These are phyloP conservation scores for Mortierella sp. DNA, from an alignment of 371 early-diverging fungal species.

Conservation along the genomic window DNA sequence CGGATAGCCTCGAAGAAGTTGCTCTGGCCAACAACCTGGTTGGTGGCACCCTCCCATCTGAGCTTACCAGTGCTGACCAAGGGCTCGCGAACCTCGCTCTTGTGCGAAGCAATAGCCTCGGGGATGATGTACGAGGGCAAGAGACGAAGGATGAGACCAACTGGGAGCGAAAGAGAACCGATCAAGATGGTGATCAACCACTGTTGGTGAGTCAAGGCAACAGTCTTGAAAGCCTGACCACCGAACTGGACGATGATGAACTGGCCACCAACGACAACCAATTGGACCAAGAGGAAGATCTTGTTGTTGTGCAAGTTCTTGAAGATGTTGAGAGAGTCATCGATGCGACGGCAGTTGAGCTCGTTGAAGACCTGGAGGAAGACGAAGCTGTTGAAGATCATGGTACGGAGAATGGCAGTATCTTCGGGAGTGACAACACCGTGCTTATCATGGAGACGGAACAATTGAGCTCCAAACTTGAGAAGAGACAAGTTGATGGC, in stretches of 20 bases:
- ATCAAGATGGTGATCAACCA: slow-evolving; percentile 85
- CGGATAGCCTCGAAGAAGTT: slow-evolving; percentile 65
- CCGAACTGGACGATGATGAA: slow-evolving; percentile 91
- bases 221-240: slow-evolving; percentile 89
- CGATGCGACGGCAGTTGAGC: slow-evolving; percentile 86
- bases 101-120: slow-evolving; percentile 26
- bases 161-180: slow-evolving; percentile 87
- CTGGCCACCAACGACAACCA: slow-evolving; percentile 81
- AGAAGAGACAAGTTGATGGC: slow-evolving; percentile 69
- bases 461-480: slow-evolving; percentile 71
- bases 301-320: slow-evolving; percentile 82
- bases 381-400: slow-evolving; percentile 97
- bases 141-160: slow-evolving; percentile 84
- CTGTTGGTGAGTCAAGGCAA: slow-evolving; percentile 72
- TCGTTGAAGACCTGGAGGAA: slow-evolving; percentile 96
- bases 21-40: slow-evolving; percentile 60
- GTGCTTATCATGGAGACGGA: slow-evolving; percentile 66
- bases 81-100: slow-evolving; percentile 63
- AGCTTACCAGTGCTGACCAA: slow-evolving; percentile 63
- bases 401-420: slow-evolving; percentile 73
- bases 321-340: slow-evolving; percentile 88
- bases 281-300: slow-evolving; percentile 82
- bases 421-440: slow-evolving; percentile 39
- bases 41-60: slow-evolving; percentile 70
- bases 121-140: slow-evolving; percentile 64